A percentile compares a stretch with the other conserved stretches of the same genome.
phyloP scores from a whole-genome alignment of 2,329 filamentous ascomycete genomes.

The Pezicula radicicola region DNA sequence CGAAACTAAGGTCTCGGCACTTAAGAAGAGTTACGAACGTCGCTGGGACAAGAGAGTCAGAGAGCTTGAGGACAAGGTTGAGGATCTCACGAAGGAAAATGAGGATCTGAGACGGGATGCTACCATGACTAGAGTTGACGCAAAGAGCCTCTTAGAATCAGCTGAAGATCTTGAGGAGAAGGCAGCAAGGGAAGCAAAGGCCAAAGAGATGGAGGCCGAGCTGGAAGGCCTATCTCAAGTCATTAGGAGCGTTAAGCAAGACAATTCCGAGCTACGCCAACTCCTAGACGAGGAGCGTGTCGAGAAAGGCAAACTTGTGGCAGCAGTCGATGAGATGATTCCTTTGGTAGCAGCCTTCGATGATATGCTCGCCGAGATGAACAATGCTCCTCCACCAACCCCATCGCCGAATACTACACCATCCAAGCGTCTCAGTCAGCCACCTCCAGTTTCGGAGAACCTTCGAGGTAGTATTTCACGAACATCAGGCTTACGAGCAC shows the following conservation, averaged over 20 bases:
- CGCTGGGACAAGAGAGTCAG: slow-evolving; percentile 86
- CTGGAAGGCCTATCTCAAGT: slow-evolving; percentile 72
- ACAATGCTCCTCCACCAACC: slow-evolving; percentile 16
- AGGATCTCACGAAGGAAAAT: slow-evolving; percentile 69
- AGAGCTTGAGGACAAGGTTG: slow-evolving; percentile 71
- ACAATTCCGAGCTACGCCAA: slow-evolving; percentile 62
- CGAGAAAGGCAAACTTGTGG: slow-evolving; percentile 81
- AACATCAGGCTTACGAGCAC: slow-evolving; percentile 58
- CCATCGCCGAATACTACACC: slow-evolving; percentile 3
- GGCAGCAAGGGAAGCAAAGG: slow-evolving; percentile 68
- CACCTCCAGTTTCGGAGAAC: slow-evolving; percentile 39
- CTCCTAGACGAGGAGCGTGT: slow-evolving; percentile 73
- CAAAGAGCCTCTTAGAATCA: slow-evolving; percentile 36
- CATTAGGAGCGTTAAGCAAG: slow-evolving; percentile 63
- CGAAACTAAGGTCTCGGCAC: slow-evolving; percentile 87
- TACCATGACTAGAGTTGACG: slow-evolving; percentile 58
- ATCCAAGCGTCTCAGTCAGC: slow-evolving; percentile 13
- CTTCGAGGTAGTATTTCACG: slow-evolving; percentile 53
- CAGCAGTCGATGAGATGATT: slow-evolving; percentile 82
- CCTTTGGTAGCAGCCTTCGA: slow-evolving; percentile 52
- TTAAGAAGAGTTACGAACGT: slow-evolving; percentile 81
- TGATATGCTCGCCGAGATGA: slow-evolving; percentile 27
- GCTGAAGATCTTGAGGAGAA: slow-evolving; percentile 62
- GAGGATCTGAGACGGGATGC: slow-evolving; percentile 67
- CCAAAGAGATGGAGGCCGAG: slow-evolving; percentile 73